phyloP scores from a whole-genome alignment of 768 basidiomycete species.

The Lenzites betulinus region DNA sequence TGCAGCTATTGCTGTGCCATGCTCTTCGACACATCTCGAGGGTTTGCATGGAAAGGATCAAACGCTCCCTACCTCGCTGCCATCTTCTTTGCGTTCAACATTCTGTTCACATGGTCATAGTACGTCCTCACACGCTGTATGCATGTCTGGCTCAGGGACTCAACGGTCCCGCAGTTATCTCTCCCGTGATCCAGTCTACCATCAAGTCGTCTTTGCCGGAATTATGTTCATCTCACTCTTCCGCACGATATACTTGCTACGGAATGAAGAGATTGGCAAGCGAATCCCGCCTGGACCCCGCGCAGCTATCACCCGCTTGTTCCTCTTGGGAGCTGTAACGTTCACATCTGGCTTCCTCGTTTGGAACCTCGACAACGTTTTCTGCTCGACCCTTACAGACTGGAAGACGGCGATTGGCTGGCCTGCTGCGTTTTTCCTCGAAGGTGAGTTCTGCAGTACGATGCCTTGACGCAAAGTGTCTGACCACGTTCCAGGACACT shows the following conservation, averaged over 20 bases:
- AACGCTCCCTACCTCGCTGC: conserved; percentile 41
- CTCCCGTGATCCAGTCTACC: conserved; percentile 77
- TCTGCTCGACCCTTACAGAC: conserved; percentile 57
- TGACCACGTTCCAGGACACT: conserved; percentile 48
- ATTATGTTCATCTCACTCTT: conserved; percentile 51
- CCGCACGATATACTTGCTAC: conserved; percentile 56
- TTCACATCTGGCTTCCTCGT: conserved; percentile 69
- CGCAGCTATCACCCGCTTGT: conserved; percentile 43
- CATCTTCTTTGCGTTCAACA: conserved; percentile 49
- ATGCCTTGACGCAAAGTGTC: background rate
- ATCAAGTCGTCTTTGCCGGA: conserved; percentile 70
- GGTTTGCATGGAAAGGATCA: conserved; percentile 45
- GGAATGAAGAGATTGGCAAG: conserved; percentile 41
- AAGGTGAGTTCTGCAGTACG: conserved; percentile 43
- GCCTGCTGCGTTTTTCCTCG: conserved; percentile 66
- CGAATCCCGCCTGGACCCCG: conserved; percentile 48
- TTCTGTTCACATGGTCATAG: conserved; percentile 74
- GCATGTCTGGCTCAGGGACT: background rate
- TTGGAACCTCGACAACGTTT: conserved; percentile 84
- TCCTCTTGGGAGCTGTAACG: conserved; percentile 52
- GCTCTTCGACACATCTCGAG: conserved; percentile 57
- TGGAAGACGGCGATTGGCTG: conserved; percentile 62
- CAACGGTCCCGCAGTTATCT: conserved; percentile 45
- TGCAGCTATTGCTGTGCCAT: conserved; percentile 61
- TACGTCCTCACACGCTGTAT: conserved; percentile 40